phyloP scores from a whole-genome alignment of 257 asterid genomes.

The Forsythia viridissima region DNA sequence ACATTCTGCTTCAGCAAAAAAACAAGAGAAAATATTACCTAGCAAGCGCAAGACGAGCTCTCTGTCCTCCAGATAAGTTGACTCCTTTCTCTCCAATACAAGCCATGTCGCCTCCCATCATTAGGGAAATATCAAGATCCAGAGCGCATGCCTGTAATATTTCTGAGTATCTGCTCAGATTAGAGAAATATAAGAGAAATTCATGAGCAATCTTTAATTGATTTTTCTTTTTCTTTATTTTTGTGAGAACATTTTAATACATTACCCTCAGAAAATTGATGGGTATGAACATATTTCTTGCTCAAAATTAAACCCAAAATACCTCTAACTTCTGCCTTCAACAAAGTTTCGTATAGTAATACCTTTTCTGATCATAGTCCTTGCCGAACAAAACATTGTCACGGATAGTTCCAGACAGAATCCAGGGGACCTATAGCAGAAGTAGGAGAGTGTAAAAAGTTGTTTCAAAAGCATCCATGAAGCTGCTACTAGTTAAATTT shows the following conservation, averaged over 20 bases:
- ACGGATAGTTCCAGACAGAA: constrained; percentile 90
- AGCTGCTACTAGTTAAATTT: constrained; percentile 18
- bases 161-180: constrained; percentile 63
- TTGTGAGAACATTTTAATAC: background rate
- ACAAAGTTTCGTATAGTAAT: background rate
- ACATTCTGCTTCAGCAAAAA: constrained; percentile 13
- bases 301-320: constrained; percentile 3
- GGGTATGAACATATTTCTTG: constrained; percentile 2
- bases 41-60: constrained; percentile 92
- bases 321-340: background rate
- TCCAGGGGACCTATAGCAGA: constrained; percentile 80
- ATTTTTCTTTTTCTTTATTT: background rate
- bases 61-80: constrained; percentile 91
- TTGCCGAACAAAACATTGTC: constrained; percentile 87
- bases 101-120: constrained; percentile 92
- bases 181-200: background rate
- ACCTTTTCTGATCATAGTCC: constrained; percentile 69
- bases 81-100: constrained; percentile 86
- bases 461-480: constrained; percentile 9
- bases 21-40: constrained; percentile 45
- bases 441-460: constrained; percentile 14
- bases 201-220: background rate
- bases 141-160: constrained; percentile 65
- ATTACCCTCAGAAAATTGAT: background rate
- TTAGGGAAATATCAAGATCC: constrained; percentile 76